These are phyloP conservation scores for Leptosphaerulina australis DNA, from an alignment of 2,329 filamentous ascomycete species.

Conservation along the genomic window DNA sequence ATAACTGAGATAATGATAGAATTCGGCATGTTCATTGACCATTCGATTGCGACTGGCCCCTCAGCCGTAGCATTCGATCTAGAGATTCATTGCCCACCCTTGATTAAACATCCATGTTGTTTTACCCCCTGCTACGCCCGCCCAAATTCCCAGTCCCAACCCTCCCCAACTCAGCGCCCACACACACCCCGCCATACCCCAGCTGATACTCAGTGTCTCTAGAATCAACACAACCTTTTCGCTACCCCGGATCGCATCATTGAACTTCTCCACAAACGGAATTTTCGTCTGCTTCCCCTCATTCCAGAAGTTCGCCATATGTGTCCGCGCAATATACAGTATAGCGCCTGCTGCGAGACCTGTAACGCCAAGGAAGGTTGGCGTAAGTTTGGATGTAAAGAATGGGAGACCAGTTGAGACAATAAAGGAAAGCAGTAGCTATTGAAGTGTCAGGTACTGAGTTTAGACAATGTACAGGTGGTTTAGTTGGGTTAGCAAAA, in stretches of 20 bases:
- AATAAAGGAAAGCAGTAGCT: constrained; percentile 35
- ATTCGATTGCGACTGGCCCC: too few species aligned
- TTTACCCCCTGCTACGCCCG: constrained; percentile 6
- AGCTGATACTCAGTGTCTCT: constrained; percentile 26
- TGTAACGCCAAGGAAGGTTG: constrained; percentile 9
- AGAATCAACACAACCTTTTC: constrained; percentile 36
- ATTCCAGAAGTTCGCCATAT: constrained; percentile 46
- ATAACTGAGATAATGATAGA: too few species aligned
- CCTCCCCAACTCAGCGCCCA: constrained; percentile 23
- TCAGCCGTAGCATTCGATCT: too few species aligned
- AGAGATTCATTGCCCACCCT: constrained; percentile 6
- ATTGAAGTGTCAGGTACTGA: not conserved
- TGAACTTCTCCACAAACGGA: constrained; percentile 47
- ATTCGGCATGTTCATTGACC: too few species aligned
- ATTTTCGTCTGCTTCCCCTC: constrained; percentile 39
- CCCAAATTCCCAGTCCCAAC: constrained; percentile 13
- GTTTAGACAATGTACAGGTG: not conserved
- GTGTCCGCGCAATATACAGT: constrained; percentile 24
- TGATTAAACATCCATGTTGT: constrained; percentile 1
- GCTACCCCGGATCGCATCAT: constrained; percentile 45
- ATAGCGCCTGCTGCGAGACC: constrained; percentile 23
- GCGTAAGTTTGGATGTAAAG: constrained; percentile 11
- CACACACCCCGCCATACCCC: constrained; percentile 27
- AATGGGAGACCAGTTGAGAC: constrained; percentile 28
- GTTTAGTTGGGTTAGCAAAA: not conserved